Evolutionary conservation across 2,329 filamentous ascomycete species (phyloP).

Genomic region (Botrytis fragariae): DNA sequence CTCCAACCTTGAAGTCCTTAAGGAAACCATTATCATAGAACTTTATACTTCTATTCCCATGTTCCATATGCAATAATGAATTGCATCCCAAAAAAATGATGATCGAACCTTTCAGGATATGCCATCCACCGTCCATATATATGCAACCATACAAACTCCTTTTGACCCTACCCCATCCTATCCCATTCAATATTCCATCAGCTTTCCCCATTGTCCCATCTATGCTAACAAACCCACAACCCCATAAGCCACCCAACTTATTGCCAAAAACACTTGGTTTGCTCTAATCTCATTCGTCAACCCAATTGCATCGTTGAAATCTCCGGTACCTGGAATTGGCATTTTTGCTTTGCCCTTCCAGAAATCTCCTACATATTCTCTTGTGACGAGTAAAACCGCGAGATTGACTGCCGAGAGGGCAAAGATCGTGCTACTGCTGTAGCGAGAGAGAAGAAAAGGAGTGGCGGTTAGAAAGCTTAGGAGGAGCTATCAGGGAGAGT

Average conservation of each 20-base stretch:
- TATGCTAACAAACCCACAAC: slow-evolving; percentile 8
- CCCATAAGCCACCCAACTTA: slow-evolving; percentile 1
- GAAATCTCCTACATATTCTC: slow-evolving; percentile 15
- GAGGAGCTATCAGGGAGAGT: background rate
- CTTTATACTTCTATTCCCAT: background rate
- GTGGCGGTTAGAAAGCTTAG: background rate
- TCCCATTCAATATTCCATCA: background rate
- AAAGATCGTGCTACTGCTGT: background rate
- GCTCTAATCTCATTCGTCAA: slow-evolving; percentile 6
- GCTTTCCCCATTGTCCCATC: background rate
- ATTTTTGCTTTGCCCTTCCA: slow-evolving; percentile 11
- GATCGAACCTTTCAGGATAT: background rate
- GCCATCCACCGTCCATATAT: background rate
- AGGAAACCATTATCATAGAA: background rate
- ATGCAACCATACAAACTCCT: background rate
- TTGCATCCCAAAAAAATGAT: background rate
- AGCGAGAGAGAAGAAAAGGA: background rate
- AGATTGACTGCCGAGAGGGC: background rate
- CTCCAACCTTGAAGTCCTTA: too few species aligned
- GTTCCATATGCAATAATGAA: background rate
- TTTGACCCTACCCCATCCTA: background rate
- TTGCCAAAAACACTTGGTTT: background rate
- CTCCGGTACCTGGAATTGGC: background rate
- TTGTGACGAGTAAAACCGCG: background rate
- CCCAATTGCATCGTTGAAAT: slow-evolving; percentile 16